Evolutionary conservation across 352 stramenopile species (phyloP).

Genomic region (Phytophthora megakarya): DNA sequence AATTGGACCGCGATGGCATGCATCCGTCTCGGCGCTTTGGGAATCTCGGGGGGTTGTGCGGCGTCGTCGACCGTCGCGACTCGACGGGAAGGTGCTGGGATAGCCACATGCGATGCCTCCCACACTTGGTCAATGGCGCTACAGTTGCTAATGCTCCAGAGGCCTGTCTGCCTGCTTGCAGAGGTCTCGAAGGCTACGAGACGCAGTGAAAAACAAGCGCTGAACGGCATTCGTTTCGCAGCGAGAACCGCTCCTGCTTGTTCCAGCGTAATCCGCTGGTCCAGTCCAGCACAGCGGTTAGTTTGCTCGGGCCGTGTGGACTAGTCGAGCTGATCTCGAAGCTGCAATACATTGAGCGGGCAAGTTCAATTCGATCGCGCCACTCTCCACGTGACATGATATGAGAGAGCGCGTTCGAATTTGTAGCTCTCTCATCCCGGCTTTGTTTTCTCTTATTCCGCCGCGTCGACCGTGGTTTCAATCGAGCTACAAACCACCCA

Average conservation of each 20-base stretch:
- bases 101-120: slow-evolving; percentile 9
- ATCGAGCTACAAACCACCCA: slow-evolving; percentile 8
- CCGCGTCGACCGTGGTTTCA: slow-evolving; percentile 2
- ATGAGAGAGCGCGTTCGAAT: slow-evolving; percentile 19
- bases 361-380: not conserved
- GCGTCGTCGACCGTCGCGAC: slow-evolving; percentile 24
- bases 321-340: slow-evolving; percentile 3
- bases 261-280: slow-evolving; percentile 10
- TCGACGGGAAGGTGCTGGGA: slow-evolving; percentile 23
- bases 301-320: too few relatives aligned
- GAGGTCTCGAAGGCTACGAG: slow-evolving; percentile 3
- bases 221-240: not conserved
- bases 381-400: slow-evolving; percentile 21
- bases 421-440: slow-evolving; percentile 8
- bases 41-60: not conserved
- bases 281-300: too few relatives aligned
- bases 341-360: not conserved
- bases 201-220: slow-evolving; percentile 1
- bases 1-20: slow-evolving; percentile 19
- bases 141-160: slow-evolving; percentile 18
- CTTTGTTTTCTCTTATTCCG: slow-evolving; percentile 22
- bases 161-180: slow-evolving; percentile 11
- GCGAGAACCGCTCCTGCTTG: not conserved
- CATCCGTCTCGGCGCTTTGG: not conserved
- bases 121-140: not conserved